Evolutionary conservation across 345 rosid genomes (phyloP).

Genomic region (Gossypium longicalyx): DNA sequence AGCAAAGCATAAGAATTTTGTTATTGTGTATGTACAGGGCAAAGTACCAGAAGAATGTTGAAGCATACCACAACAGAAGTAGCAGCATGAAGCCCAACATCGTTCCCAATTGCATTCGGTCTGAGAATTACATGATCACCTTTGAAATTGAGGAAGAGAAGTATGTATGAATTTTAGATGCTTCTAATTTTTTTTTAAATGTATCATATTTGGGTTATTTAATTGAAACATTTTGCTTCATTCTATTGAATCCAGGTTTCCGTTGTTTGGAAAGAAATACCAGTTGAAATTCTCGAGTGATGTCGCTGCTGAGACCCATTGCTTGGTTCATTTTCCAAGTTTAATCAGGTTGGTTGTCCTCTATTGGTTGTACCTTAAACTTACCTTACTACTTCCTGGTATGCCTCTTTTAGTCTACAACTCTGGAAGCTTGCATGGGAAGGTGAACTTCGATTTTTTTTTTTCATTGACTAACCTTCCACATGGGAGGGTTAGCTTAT

Average conservation of each 20-base stretch:
- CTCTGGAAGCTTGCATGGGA: not conserved
- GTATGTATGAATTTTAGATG: conserved; percentile 32
- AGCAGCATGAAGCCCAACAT: conserved; percentile 72
- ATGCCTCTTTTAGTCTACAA: not conserved
- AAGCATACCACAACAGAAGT: conserved; percentile 90
- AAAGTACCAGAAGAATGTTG: conserved; percentile 95
- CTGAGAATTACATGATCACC: conserved; percentile 89
- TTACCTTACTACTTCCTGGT: not conserved
- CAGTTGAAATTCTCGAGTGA: conserved; percentile 90
- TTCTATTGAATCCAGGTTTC: conserved; percentile 57
- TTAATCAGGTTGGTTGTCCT: conserved; percentile 58
- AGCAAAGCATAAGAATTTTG: not conserved
- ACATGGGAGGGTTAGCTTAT: not conserved
- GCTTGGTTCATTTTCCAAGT: conserved; percentile 98
- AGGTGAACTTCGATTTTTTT: not conserved
- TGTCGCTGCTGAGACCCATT: conserved; percentile 62
- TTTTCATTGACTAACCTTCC: not conserved
- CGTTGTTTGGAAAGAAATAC: conserved; percentile 88
- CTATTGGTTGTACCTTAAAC: not conserved
- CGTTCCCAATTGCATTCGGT: conserved; percentile 88
- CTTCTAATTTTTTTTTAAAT: not conserved
- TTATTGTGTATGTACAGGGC: conserved; percentile 54
- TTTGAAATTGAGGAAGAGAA: conserved; percentile 97
- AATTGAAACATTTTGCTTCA: not conserved
- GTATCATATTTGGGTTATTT: conserved; percentile 6